Percentiles rank a stretch among this genome's conserved stretches.
Evolutionary conservation across 1,139 yeast species (phyloP).

Genomic region (Fermentozyma sake): DNA sequence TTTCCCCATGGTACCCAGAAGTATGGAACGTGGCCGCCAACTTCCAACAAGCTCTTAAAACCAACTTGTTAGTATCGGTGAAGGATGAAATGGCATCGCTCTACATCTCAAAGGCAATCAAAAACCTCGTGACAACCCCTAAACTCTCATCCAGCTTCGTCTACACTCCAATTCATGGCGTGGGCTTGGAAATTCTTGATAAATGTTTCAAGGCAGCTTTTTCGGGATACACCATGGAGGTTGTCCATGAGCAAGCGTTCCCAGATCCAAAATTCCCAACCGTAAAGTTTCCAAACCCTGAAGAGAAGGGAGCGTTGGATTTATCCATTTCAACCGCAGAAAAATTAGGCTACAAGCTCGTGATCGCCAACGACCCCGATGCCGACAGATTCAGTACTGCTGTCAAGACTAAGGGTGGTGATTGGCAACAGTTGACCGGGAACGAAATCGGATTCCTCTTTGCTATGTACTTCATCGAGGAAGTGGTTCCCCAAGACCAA

Average conservation of each 20-base stretch:
- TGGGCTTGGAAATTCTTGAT: constrained; percentile 57
- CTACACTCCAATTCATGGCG: constrained; percentile 96
- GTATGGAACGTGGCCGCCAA: constrained; percentile 47
- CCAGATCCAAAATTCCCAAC: constrained; percentile 89
- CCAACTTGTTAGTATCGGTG: constrained; percentile 20
- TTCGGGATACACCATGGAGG: constrained; percentile 14
- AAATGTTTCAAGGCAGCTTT: constrained; percentile 12
- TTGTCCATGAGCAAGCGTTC: constrained; percentile 53
- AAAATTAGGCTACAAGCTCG: constrained; percentile 42
- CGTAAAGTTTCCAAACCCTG: constrained; percentile 91
- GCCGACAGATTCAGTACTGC: constrained; percentile 88
- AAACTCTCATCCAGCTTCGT: constrained; percentile 46
- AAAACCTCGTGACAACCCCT: constrained; percentile 18
- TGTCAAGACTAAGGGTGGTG: constrained; percentile 42
- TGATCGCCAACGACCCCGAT: constrained; percentile 92
- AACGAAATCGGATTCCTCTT: constrained; percentile 86
- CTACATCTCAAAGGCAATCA: constrained; percentile 32
- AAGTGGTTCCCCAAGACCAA: constrained; percentile 21
- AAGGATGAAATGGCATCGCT: constrained; percentile 27
- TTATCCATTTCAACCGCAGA: constrained; percentile 60
- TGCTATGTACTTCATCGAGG: constrained; percentile 58
- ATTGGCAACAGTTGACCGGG: constrained; percentile 83
- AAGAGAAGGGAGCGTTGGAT: constrained; percentile 86
- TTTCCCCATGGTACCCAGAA: constrained; percentile 55
- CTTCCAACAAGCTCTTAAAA: constrained; percentile 20